Base-by-base conservation (phyloP, 2,329 filamentous ascomycete genomes). In the Pseudogymnoascus sp. region DNA sequence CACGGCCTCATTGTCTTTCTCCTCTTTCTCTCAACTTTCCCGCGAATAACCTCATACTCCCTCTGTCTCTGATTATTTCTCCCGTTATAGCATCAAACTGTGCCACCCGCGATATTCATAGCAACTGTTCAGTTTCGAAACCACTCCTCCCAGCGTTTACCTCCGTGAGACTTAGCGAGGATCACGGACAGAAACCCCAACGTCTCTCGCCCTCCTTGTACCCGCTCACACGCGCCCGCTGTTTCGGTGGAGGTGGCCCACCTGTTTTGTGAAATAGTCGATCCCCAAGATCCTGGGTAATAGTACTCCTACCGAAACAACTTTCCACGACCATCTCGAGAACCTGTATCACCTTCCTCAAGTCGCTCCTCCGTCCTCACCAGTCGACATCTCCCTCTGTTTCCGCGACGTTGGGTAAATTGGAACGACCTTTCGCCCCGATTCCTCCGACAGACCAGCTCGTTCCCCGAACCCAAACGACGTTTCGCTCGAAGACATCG, bases 181-280 rank as follows among this genome's bases (percentile, higher is more conserved):
- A 29, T 48, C 42, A 48, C 42, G 9, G 7, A 48, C 42, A 29
- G 42, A 31, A 48, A 48, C 42, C 42, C 40, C 40, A 45, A 45
- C 40, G 42, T 48, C 13, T 25, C 35, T 7, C 42, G 29, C 42
- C 42, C 29, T 25, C 13, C 5, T 48, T 25, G 42, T 48, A 48
- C 42, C 42, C 42, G 42, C 42, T 48, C 42, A 48, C 42, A 48
- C 25, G 42, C 42, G 42, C 42, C 42, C 42, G 42, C 42, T 48
- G 42, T 48, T 48, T 48, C 42, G 42, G 42, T 29, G 42, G 42
- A 48, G 42, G 42, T 25, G 42, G 42, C 42, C 42, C 42, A 48
- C 42, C 42, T 48, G 42, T 48, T 48, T 48, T 48, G 13, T 48
- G 42, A 48, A 48, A 48, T 48, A 48, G 42, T 48, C 42, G 25